Percentiles rank a stretch among this genome's conserved stretches.
These are phyloP conservation scores for Backusella morwellensis DNA, from an alignment of 192 early-diverging fungal species.

Conservation along the genomic window DNA sequence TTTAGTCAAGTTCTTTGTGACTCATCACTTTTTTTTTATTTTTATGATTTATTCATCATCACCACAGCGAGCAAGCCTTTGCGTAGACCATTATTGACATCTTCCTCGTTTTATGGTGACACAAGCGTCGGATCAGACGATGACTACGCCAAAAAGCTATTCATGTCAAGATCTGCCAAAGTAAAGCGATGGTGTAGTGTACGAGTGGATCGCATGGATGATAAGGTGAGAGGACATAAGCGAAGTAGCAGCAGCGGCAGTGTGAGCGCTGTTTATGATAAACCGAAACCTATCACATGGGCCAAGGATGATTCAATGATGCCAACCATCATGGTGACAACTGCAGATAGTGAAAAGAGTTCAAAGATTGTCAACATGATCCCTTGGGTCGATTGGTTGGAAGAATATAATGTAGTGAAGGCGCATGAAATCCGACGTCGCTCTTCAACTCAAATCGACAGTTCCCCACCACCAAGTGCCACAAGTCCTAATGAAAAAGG, in stretches of 20 bases:
- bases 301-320: background rate
- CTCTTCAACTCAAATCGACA: slow-evolving; percentile 9
- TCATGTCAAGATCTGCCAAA: slow-evolving; percentile 30
- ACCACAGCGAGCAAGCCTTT: background rate
- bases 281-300: background rate
- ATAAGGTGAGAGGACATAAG: background rate
- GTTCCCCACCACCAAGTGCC: background rate
- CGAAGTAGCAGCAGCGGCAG: slow-evolving; percentile 4
- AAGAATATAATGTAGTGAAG: slow-evolving; percentile 31
- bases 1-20: background rate
- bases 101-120: slow-evolving; percentile 5
- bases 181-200: slow-evolving; percentile 20
- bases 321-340: slow-evolving; percentile 25
- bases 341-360: background rate
- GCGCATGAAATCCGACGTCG: slow-evolving; percentile 23
- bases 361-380: slow-evolving; percentile 22
- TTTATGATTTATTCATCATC: background rate
- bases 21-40: background rate
- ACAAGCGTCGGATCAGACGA: slow-evolving; percentile 3
- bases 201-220: background rate
- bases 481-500: background rate
- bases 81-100: background rate
- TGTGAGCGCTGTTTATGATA: background rate
- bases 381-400: slow-evolving; percentile 38
- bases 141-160: slow-evolving; percentile 25